phyloP scores from a whole-genome alignment of 1,139 yeast species.

The Meyerozyma sp. region DNA sequence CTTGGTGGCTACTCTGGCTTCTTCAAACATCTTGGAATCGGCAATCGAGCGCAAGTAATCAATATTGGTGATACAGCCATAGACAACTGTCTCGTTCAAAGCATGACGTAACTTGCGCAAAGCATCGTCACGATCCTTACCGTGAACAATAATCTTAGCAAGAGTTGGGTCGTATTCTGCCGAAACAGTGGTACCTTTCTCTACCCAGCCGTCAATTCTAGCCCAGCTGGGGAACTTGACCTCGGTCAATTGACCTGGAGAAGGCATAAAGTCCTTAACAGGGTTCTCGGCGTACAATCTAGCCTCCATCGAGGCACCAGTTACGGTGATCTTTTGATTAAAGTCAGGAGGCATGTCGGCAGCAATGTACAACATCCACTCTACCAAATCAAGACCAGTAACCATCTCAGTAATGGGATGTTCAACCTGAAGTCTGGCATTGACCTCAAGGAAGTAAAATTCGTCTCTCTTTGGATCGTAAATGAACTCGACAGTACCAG shows the following conservation, averaged over 20 bases:
- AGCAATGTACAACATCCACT: slow-evolving; percentile 93
- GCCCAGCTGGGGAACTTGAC: slow-evolving; percentile 85
- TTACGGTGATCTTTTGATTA: slow-evolving; percentile 47
- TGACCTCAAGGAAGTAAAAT: slow-evolving; percentile 92
- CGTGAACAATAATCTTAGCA: slow-evolving; percentile 94
- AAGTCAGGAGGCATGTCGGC: slow-evolving; percentile 85
- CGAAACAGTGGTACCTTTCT: slow-evolving; percentile 82
- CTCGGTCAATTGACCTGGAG: slow-evolving; percentile 90
- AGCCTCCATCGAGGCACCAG: slow-evolving; percentile 95
- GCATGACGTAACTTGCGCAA: slow-evolving; percentile 72
- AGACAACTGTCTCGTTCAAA: slow-evolving; percentile 76
- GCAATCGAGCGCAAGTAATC: slow-evolving; percentile 87
- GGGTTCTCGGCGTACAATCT: slow-evolving; percentile 96
- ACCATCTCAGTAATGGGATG: slow-evolving; percentile 96
- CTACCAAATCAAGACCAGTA: slow-evolving; percentile 90
- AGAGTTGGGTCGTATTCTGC: slow-evolving; percentile 96
- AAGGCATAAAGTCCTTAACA: slow-evolving; percentile 88
- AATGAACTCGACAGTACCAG: slow-evolving; percentile 96
- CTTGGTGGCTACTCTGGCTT: slow-evolving; percentile 81
- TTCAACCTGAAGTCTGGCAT: slow-evolving; percentile 95
- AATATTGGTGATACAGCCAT: slow-evolving; percentile 85
- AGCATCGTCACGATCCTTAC: slow-evolving; percentile 82
- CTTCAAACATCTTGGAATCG: slow-evolving; percentile 74
- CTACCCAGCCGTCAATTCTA: slow-evolving; percentile 90
- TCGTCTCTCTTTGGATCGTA: slow-evolving; percentile 82